A percentile compares a stretch with the other conserved stretches of the same genome.
phyloP scores from a whole-genome alignment of 2,329 filamentous ascomycete species.

The Byssochlamys sp. region DNA sequence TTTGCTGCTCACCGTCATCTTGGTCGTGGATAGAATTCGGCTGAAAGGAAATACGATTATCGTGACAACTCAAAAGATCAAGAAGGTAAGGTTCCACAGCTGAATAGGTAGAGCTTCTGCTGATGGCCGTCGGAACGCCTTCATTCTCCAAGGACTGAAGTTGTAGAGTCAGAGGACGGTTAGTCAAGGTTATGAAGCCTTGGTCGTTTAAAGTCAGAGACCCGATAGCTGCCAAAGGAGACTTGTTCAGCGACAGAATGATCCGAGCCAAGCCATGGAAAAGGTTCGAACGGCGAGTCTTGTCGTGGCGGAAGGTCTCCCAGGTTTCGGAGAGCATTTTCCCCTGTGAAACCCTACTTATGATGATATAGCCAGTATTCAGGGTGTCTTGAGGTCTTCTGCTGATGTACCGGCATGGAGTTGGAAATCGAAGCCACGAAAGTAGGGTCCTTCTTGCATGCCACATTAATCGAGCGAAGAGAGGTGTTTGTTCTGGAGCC shows the following conservation, averaged over 20 bases:
- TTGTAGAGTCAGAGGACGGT: no score
- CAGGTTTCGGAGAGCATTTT: background rate
- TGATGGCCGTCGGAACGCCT: no score
- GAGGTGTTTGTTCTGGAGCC: background rate
- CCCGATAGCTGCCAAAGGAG: no score
- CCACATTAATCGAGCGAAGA: background rate
- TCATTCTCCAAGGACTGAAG: no score
- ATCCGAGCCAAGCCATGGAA: background rate
- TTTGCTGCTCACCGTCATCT: background rate
- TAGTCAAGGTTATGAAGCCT: no score
- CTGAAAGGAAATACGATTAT: background rate
- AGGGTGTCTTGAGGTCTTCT: background rate
- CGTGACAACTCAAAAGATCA: background rate
- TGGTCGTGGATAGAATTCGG: background rate
- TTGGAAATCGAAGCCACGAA: background rate
- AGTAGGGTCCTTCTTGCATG: background rate
- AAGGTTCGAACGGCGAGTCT: background rate
- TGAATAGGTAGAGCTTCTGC: background rate
- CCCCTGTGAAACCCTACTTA: background rate
- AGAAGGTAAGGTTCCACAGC: background rate
- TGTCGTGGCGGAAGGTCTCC: background rate
- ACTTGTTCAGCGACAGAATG: no score
- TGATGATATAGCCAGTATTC: background rate
- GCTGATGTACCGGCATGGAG: background rate
- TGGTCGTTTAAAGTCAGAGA: no score